Percentiles rank a stretch among this genome's conserved stretches.
phyloP scores from a whole-genome alignment of 2,329 filamentous ascomycete genomes.

The Trichoderma arundinaceum region DNA sequence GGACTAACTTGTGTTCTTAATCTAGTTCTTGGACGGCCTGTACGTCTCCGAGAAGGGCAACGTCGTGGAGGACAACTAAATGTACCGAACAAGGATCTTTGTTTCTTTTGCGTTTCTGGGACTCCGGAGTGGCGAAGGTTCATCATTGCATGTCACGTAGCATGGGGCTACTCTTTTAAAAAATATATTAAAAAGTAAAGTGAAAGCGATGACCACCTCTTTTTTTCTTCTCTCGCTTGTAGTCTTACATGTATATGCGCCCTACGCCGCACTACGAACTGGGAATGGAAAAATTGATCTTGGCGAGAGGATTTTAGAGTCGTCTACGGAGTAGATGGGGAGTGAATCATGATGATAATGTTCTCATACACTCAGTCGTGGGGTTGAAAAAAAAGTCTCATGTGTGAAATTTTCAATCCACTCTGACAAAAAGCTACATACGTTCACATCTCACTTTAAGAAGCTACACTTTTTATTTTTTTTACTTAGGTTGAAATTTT shows the following conservation, averaged over 20 bases:
- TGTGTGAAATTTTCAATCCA: neutral
- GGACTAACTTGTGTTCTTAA: constrained; percentile 35
- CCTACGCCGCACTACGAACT: constrained; percentile 5
- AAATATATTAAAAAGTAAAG: constrained; percentile 45
- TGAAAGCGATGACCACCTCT: constrained; percentile 35
- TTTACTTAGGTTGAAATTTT: no score
- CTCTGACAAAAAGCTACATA: neutral
- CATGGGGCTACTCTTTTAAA: constrained; percentile 49
- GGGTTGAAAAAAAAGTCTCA: neutral
- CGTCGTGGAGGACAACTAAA: constrained; percentile 73
- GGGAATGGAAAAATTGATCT: neutral
- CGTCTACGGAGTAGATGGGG: no score
- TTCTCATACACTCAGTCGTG: neutral
- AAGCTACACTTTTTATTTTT: neutral
- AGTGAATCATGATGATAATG: constrained; percentile 7
- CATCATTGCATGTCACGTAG: constrained; percentile 67
- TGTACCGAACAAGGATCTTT: constrained; percentile 48
- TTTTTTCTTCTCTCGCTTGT: constrained; percentile 6
- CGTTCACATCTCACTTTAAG: neutral
- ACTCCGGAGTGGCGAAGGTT: constrained; percentile 68
- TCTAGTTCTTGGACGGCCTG: constrained; percentile 97
- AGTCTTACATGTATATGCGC: constrained; percentile 20
- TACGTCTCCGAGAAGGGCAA: constrained; percentile 99
- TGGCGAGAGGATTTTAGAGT: neutral
- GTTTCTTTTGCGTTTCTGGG: constrained; percentile 66